A percentile compares a stretch with the other conserved stretches of the same genome.
phyloP scores from a whole-genome alignment of 2,329 filamentous ascomycete species.

The Fragosphaeria purpurea region DNA sequence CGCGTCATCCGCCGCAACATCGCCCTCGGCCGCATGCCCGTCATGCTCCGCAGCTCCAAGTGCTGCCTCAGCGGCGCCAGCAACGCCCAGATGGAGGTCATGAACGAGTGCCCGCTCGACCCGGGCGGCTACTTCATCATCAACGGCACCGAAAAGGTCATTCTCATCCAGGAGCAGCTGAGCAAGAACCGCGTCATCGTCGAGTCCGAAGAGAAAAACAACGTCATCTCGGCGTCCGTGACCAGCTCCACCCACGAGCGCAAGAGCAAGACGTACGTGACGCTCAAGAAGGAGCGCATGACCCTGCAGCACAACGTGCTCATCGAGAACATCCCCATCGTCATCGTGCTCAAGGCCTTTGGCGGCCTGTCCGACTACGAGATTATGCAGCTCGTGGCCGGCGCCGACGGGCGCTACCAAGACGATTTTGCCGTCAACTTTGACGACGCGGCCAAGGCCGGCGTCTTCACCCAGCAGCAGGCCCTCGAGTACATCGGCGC shows the following conservation, averaged over 20 bases:
- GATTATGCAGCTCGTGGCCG: constrained; percentile 83
- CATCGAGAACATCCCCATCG: constrained; percentile 87
- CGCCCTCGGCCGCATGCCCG: constrained; percentile 79
- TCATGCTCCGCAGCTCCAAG: constrained; percentile 95
- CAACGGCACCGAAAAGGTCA: constrained; percentile 96
- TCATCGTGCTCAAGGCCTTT: constrained; percentile 85
- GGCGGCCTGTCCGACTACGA: constrained; percentile 92
- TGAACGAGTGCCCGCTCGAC: constrained; percentile 93
- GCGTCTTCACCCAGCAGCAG: constrained; percentile 87
- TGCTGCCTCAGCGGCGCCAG: constrained; percentile 77
- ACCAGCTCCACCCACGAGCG: constrained; percentile 96
- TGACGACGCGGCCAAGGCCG: constrained; percentile 75
- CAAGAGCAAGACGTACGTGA: constrained; percentile 95
- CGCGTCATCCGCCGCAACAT: constrained; percentile 66
- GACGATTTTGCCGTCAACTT: constrained; percentile 95
- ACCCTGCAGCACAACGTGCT: constrained; percentile 87
- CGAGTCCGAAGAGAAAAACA: constrained; percentile 84
- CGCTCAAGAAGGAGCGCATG: constrained; percentile 87
- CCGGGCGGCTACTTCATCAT: constrained; percentile 98
- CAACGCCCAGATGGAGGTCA: constrained; percentile 77
- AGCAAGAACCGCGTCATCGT: constrained; percentile 99
- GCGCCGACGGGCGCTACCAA: constrained; percentile 78
- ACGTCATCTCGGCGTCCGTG: constrained; percentile 87
- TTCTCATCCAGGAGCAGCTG: constrained; percentile 93
- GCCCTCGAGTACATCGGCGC: constrained; percentile 85